phyloP scores from a whole-genome alignment of 1,284 basidiomycete genomes.

The Veloboletus limbatus region DNA sequence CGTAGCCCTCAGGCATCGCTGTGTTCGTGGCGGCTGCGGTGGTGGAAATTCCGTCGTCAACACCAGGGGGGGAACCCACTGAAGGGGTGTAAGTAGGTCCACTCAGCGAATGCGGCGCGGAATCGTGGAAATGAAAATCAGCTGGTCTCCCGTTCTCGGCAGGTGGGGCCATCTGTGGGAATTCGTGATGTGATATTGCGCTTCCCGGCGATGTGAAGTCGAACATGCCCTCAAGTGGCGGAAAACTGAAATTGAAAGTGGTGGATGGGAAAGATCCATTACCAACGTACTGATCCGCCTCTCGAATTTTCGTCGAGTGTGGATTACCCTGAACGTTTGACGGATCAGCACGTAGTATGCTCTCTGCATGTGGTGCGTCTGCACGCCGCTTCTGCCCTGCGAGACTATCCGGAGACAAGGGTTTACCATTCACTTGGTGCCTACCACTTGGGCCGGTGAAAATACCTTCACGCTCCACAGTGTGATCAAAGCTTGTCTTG shows the following conservation, averaged over 20 bases:
- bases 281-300: slow-evolving; percentile 38
- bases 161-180: slow-evolving; percentile 33
- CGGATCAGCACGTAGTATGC: slow-evolving; percentile 72
- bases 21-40: slow-evolving; percentile 60
- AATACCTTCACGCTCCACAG: slow-evolving; percentile 67
- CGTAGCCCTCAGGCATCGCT: slow-evolving; percentile 66
- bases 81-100: slow-evolving; percentile 40
- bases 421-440: slow-evolving; percentile 77
- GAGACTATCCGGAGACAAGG: slow-evolving; percentile 58
- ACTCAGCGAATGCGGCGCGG: slow-evolving; percentile 35
- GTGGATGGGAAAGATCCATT: slow-evolving; percentile 65
- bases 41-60: slow-evolving; percentile 56
- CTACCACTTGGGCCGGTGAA: slow-evolving; percentile 57
- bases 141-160: slow-evolving; percentile 28
- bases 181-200: slow-evolving; percentile 33
- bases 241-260: slow-evolving; percentile 76
- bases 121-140: slow-evolving; percentile 37
- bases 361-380: slow-evolving; percentile 70
- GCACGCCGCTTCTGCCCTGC: slow-evolving; percentile 72
- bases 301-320: slow-evolving; percentile 25
- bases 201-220: slow-evolving; percentile 38
- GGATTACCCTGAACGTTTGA: slow-evolving; percentile 49
- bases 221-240: slow-evolving; percentile 68
- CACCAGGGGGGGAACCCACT: slow-evolving; percentile 36
- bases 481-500: slow-evolving; percentile 92